Evolutionary conservation across 148 eudicot genomes (phyloP), one percentile per base, ranked within the genome.

Genomic region (Linanthus parryae): DNA sequence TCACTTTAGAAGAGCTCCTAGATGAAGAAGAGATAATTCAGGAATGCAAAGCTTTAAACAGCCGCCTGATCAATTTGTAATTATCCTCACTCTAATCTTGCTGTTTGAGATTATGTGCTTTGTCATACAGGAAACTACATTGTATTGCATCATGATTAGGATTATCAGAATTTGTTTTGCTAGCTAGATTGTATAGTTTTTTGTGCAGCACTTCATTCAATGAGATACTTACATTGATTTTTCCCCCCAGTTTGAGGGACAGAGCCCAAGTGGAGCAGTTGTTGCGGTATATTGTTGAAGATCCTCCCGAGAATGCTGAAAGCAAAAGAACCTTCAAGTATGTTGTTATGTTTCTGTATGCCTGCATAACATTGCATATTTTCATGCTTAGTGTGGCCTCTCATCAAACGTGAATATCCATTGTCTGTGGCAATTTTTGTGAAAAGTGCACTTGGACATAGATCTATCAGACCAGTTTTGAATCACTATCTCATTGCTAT

Each of bases 1-100:
- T 79, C 63, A 71, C 88, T 22, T 58, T 92, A 76, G 99, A 92
- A 68, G 96, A 92, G 77, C 85, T 92, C 53, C 64, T 92, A 71
- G 99, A 92, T 58, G 99, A 92, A 72, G 99, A 92, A 66, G 99
- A 92, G 70, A 87, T 92, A 52, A 92, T 92, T 40, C 96, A 92
- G 78, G 99, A 92, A 75, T 92, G 99, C 96, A 92, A 92, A 73
- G 88, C 96, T 41, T 71, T 87, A 46, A 92, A 92, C 59, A 87
- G 94, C 52, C 96, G 99, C 44, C 83, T 92, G 45, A 92, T 92
- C 53, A 92, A 92, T 72, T 87, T 92, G 99, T 92, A 92, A 73
- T 52, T 56, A n/a, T n/a, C n/a, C n/a, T n/a, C n/a, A n/a, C n/a
- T n/a, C n/a, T n/a, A n/a, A n/a, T n/a, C n/a, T n/a, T n/a, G n/a